Evolutionary conservation across 2,329 filamentous ascomycete species (phyloP), one percentile per base, ranked within the genome.

Genomic region (Sphaceloma murrayae): DNA sequence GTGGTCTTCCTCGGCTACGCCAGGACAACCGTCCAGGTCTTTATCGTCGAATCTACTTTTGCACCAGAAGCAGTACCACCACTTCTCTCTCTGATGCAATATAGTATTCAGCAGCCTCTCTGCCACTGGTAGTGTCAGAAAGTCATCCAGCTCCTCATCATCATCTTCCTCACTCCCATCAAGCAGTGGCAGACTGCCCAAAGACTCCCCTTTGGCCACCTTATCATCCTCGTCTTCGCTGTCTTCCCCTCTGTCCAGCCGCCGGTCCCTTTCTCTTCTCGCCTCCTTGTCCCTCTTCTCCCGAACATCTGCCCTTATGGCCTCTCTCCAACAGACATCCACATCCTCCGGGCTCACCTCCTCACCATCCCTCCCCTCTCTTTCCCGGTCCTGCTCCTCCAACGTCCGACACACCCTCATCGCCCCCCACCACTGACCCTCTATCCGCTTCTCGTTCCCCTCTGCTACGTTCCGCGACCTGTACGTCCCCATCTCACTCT

Each of bases 31-130:
- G 9, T 91, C 85, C 81, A 95, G 80, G 26, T 67, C 63, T 26
- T 67, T 67, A 56, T 86, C 78, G 0, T 78, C 74, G 60, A 95
- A 98, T 43, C 69, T 69, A 62, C 74, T 82, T 61, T 95, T 96
- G 65, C 91, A 98, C 84, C 88, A 98, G 60, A 95, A 94, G 66
- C 91, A 98, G 60, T 98, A 98, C 33, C 71, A 64, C 56, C 86
- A 77, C 56, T 74, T 74, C 38, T 77, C 68, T 27, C 91, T 74
- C 44, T 98, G 62, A 62, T 84, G 79, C 13, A 66, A 60, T 7
- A 94, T 72, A 10, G 93, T 62, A 53, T 69, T 76, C 6, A 68
- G 65, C 49, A 96, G 64, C 52, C 77, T 75, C 54, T 93, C 82
- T 1, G 67, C 66, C 1, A 77, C 68, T 16, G 78, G 74, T 33